Base-by-base conservation (phyloP, 1,284 basidiomycete genomes). In the Microbotryomycetes sp. region DNA sequence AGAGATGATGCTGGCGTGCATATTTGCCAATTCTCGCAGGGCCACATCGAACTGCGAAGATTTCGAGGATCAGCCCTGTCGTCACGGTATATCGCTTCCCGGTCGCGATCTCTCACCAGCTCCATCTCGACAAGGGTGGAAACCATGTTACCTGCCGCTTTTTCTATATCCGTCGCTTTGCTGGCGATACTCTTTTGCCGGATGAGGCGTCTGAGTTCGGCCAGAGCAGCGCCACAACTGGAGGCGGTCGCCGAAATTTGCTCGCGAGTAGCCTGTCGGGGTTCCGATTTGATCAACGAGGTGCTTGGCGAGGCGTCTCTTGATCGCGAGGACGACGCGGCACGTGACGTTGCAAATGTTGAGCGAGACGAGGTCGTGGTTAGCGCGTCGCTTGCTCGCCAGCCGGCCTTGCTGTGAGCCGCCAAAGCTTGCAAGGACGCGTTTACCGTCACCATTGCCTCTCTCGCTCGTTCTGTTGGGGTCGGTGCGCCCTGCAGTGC, bases 81-180 rank as follows among this genome's bases (percentile, higher is more conserved):
- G 18, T 18, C 35, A 11, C 11, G 18, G 35, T 41, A 9, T 41
- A 9, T 41, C 35, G 35, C 9, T n/a, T n/a, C n/a, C n/a, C n/a
- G n/a, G 35, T 11, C 35, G 35, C 4, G 18, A 18, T 0, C 6
- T 45, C 66, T 45, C 21, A 68, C 66, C 45, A 65, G 6, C 30
- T 86, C 85, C 52, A 88, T 72, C 28, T 79, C 70, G 18, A 87
- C 76, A 0, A 88, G 74, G 71, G 87, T 88, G 11, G 81, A 82
- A 5, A 82, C 71, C 4, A 88, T 75, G 63, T 82, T 84, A 54
- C 79, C 80, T 1, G 85, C 86, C 0, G 85, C 85, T 45, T 84
- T 79, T 73, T 89, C 88, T 3, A 87, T 79, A 67, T 88, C 84
- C 18, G 86, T 50, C 41, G 41, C 21, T n/a, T 63, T 62, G 31